Evolutionary conservation across 352 stramenopile species (phyloP).

Genomic region (Globisporangium nagaii): DNA sequence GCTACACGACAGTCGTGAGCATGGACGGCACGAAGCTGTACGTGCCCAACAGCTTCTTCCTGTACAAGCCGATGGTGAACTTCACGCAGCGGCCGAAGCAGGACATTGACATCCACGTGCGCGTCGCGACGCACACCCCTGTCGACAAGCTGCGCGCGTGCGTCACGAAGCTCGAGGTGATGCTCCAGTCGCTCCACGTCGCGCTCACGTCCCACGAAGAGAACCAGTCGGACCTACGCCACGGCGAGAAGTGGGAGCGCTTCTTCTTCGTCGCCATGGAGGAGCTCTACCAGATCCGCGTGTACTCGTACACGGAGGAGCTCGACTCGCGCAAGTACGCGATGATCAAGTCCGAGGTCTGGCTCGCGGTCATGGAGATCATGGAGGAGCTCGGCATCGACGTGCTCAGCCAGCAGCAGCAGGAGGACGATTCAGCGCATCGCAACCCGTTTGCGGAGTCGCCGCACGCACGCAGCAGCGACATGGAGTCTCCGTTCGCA

Average conservation of each 20-base stretch:
- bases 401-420: constrained; percentile 34
- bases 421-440: constrained; percentile 2
- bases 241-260: constrained; percentile 77
- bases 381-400: constrained; percentile 77
- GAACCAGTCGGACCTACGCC: constrained; percentile 68
- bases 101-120: constrained; percentile 70
- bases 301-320: constrained; percentile 88
- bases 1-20: constrained; percentile 82
- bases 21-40: constrained; percentile 76
- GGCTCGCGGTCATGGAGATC: constrained; percentile 85
- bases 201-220: constrained; percentile 85
- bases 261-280: constrained; percentile 88
- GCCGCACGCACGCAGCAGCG: constrained; percentile 15
- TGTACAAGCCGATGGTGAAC: constrained; percentile 90
- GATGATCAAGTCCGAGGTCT: constrained; percentile 87
- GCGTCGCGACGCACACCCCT: constrained; percentile 46
- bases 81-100: constrained; percentile 81
- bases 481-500: constrained; percentile 44
- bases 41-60: constrained; percentile 85
- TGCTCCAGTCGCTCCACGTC: constrained; percentile 83
- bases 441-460: constrained; percentile 35
- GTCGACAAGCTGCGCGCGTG: constrained; percentile 58
- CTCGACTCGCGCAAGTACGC: constrained; percentile 83
- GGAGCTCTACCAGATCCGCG: constrained; percentile 68
- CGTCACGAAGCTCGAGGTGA: constrained; percentile 55